Percentiles rank a stretch among this genome's conserved stretches.
These are phyloP conservation scores for Myxozyma neotropica DNA, from an alignment of 805 yeast species.

Conservation along the genomic window DNA sequence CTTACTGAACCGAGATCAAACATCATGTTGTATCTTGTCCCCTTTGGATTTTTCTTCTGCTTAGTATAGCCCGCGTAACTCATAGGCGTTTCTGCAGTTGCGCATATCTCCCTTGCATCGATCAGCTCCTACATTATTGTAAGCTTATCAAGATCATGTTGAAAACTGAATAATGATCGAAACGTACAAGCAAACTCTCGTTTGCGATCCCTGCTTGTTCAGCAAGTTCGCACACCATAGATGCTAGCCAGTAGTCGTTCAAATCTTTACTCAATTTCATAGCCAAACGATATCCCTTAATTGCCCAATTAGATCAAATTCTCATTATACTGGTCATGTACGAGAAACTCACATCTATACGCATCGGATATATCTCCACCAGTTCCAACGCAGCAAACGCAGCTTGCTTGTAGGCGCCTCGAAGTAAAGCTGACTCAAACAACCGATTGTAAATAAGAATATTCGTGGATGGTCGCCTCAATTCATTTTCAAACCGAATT, in stretches of 20 bases:
- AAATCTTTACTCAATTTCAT: neutral
- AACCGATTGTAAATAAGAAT: slow-evolving; percentile 1
- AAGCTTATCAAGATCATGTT: neutral
- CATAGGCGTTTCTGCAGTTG: neutral
- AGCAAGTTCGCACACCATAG: slow-evolving; percentile 1
- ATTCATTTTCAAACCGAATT: neutral
- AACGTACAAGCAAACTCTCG: neutral
- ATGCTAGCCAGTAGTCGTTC: slow-evolving; percentile 5
- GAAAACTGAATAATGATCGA: neutral
- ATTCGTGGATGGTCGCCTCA: neutral
- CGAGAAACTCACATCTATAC: neutral
- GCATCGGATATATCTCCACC: neutral
- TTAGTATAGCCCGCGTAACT: neutral
- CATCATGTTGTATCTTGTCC: slow-evolving; percentile 1
- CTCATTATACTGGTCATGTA: neutral
- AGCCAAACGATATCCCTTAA: slow-evolving; percentile 1
- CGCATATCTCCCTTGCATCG: neutral
- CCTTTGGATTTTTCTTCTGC: neutral
- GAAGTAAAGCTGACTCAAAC: neutral
- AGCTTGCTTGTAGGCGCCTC: slow-evolving; percentile 2
- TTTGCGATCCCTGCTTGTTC: neutral
- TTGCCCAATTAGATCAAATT: neutral
- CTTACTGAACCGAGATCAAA: slow-evolving; percentile 10
- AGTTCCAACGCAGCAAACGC: slow-evolving; percentile 5
- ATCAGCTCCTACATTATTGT: neutral